Evolutionary conservation across 2,329 filamentous ascomycete genomes (phyloP).

Genomic region (Pyrenochaeta sp.): DNA sequence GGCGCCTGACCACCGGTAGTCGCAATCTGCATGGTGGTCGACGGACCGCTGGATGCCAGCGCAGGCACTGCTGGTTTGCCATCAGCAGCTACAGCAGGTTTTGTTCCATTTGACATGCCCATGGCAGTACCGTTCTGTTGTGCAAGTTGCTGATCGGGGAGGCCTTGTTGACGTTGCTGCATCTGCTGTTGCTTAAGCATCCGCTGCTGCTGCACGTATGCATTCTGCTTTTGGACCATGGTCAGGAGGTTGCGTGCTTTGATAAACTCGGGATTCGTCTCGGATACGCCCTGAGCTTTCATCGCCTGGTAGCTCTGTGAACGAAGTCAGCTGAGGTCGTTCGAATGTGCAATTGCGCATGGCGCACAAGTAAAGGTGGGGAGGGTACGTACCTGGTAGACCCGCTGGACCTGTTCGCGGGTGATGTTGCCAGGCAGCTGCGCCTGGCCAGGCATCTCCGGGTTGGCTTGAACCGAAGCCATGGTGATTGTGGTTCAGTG

Average conservation of each 20-base stretch:
- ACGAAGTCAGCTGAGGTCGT: slow-evolving; percentile 46
- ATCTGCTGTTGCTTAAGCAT: slow-evolving; percentile 57
- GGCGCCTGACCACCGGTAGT: slow-evolving; percentile 35
- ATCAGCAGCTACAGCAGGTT: slow-evolving; percentile 38
- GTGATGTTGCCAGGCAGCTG: slow-evolving; percentile 73
- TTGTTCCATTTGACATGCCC: slow-evolving; percentile 57
- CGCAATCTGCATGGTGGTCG: slow-evolving; percentile 33
- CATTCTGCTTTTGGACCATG: slow-evolving; percentile 72
- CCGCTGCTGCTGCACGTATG: slow-evolving; percentile 52
- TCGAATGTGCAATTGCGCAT: slow-evolving; percentile 9
- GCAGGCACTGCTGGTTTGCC: slow-evolving; percentile 27
- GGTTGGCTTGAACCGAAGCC: slow-evolving; percentile 80
- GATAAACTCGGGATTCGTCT: slow-evolving; percentile 85
- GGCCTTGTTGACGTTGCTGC: slow-evolving; percentile 63
- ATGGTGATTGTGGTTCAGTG: slow-evolving; percentile 57
- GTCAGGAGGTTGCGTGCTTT: slow-evolving; percentile 80
- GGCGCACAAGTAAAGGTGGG: slow-evolving; percentile 3
- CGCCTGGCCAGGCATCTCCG: slow-evolving; percentile 71
- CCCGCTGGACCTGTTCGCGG: slow-evolving; percentile 79
- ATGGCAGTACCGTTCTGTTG: slow-evolving; percentile 60
- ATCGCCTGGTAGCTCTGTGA: slow-evolving; percentile 85
- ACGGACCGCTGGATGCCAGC: slow-evolving; percentile 30
- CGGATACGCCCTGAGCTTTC: slow-evolving; percentile 82
- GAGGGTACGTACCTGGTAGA: slow-evolving; percentile 66
- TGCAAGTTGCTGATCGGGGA: slow-evolving; percentile 55